A percentile compares a stretch with the other conserved stretches of the same genome.
Conservation (phyloP, 805 yeast species). For the Metschnikowia lachancei region DNA sequence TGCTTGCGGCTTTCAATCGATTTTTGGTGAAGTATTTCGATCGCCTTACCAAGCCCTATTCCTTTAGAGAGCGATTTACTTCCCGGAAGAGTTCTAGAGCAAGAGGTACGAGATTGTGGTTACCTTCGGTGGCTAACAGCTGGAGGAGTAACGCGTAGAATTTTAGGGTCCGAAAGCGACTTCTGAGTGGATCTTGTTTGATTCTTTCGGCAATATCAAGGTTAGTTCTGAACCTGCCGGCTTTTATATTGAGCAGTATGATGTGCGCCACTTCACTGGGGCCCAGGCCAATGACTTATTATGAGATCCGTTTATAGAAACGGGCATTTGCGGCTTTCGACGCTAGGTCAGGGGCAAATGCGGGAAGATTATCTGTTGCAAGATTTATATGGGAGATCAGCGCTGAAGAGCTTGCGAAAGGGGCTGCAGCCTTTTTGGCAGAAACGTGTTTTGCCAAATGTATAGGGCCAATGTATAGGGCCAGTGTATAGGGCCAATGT, state of each 20-base stretch:
- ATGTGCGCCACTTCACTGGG: not conserved
- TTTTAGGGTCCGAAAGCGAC: constrained; percentile 1
- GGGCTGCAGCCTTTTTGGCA: no score
- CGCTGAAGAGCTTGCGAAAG: no score
- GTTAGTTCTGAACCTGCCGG: constrained; percentile 9
- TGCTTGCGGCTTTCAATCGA: no score
- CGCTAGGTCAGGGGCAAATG: no score
- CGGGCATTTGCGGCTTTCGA: not conserved
- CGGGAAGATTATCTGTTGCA: no score
- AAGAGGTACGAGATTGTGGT: constrained; percentile 1
- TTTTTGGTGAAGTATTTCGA: no score
- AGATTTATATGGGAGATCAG: no score
- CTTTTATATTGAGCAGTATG: constrained; percentile 6
- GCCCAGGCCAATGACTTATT: not conserved
- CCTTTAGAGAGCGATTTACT: no score
- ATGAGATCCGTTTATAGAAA: not conserved
- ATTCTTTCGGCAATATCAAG: constrained; percentile 13
- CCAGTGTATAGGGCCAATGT: no score
- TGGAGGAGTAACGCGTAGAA: constrained; percentile 14
- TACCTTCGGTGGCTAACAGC: constrained; percentile 14
- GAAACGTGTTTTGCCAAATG: no score
- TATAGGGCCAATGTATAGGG: no score
- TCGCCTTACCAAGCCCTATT: no score
- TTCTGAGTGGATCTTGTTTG: constrained; percentile 9
- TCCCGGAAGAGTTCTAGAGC: constrained; percentile 14